Evolutionary conservation across 2,329 filamentous ascomycete species (phyloP), one percentile per base, ranked within the genome.

Genomic region (Ophiobolus disseminans): DNA sequence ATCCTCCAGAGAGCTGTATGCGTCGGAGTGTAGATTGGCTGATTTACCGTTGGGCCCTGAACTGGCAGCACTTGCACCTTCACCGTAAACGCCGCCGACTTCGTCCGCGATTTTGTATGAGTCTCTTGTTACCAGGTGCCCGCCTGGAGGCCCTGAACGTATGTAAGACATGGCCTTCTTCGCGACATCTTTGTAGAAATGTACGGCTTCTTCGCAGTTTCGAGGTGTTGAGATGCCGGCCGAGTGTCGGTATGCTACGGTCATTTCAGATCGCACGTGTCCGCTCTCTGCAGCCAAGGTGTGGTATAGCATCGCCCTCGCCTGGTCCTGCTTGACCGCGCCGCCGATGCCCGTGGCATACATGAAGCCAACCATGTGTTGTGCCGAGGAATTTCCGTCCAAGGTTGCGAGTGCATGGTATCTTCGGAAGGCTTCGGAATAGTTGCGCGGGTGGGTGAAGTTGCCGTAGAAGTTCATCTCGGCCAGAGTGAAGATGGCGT

Each of bases 391-490:
- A 73, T 99, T 97, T 35, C 93, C 94, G 58, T 88, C 83, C 50
- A 87, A 72, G 14, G 82, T 80, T 2, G 93, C 90, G 44, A 99
- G 81, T 53, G 86, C 81, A 54, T 89, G 80, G 73, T 97, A 99
- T 76, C 90, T 83, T 57, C 83, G 80, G 69, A 96, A 96, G 0
- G 94, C 90, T 38, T 84, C 80, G 23, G 83, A 79, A 60, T 96
- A 91, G 69, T 97, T 86, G 57, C 87, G 83, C 1, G 93, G 92
- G 65, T 97, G 83, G 17, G 90, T 89, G 74, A 88, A 96, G 74
- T 97, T 97, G 69, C 94, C 94, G 65, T 94, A 91, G 74, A 97
- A 97, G 77, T 95, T 96, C 82, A 99, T 87, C 70, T 99, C 90
- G 14, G 90, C 94, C 19, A 99, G 81, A 13, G 96, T 79, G 67